Evolutionary conservation across 805 yeast species (phyloP), one percentile per base, ranked within the genome.

Genomic region (Candida methanosorbosa): DNA sequence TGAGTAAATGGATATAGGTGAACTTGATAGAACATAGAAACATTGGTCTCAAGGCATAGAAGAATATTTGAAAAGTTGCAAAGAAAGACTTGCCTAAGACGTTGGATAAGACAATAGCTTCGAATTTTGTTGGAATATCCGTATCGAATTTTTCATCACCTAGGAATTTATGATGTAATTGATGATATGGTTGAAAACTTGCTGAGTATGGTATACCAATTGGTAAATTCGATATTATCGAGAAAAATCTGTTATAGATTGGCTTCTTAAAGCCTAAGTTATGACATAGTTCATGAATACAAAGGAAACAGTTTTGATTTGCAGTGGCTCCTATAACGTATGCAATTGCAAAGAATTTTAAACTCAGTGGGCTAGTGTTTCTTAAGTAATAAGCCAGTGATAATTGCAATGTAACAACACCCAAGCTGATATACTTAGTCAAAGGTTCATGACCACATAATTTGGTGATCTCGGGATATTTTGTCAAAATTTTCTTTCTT

Each of bases 171-270:
- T 87, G 97, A 52, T 87, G 97, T 25, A 87, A 63, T 55, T 85
- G 85, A 52, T 87, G 97, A 56, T 87, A 87, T 7, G 95, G 95
- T 40, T 83, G 81, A 64, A 87, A 72, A 41, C 84, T 80, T 0
- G 96, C 95, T 26, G 86, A 73, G 58, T 85, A 87, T 0, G 96
- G 97, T 18, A 87, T 68, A 1, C 96, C 95, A 34, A 87, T 83
- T 1, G 96, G 95, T 26, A 84, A 60, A 54, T 87, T 87, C 25
- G 86, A 71, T 43, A 83, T 63, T 9, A 86, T 79, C 29, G 92
- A 72, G 49, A 80, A 86, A 18, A 86, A 51, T 53, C 83, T 78
- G 59, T 87, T 87, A 54, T 78, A 72, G 2, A 84, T 29, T 0
- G 95, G 94, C 43, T 71, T 75, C 46, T 74, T 81, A 70, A 87